Percentiles rank a stretch among this genome's conserved stretches.
Conservation (phyloP, 139 green algal species). For the Chlorella sorokiniana region DNA sequence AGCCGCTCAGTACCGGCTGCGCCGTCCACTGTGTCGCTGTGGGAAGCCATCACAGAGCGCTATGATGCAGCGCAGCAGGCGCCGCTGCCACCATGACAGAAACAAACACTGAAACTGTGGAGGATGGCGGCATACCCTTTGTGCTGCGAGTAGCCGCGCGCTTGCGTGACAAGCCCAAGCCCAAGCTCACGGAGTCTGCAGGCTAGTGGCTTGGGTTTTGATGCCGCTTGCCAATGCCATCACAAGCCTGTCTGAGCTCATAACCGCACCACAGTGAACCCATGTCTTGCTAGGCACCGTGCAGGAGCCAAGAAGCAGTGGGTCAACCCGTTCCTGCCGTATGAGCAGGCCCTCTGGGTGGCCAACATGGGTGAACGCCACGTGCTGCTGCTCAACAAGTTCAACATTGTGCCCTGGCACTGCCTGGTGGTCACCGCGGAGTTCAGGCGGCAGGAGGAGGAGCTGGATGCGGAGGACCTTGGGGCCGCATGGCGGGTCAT, state of each 20-base stretch:
- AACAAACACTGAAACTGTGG: constrained; percentile 22
- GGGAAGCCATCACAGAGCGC: constrained; percentile 23
- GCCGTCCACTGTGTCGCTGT: neutral
- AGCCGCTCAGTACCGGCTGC: too few relatives aligned
- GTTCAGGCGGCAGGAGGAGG: constrained; percentile 74
- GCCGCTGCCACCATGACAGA: constrained; percentile 29
- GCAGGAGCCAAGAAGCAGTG: constrained; percentile 26
- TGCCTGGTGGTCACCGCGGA: constrained; percentile 72
- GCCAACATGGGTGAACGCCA: constrained; percentile 57
- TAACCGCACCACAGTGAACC: too few relatives aligned
- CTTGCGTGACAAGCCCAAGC: constrained; percentile 75
- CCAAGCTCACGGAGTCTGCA: too few relatives aligned
- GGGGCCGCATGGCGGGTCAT: constrained; percentile 61
- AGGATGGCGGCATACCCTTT: constrained; percentile 43
- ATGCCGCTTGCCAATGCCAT: too few relatives aligned
- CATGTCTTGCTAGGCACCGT: too few relatives aligned
- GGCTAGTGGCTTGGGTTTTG: too few relatives aligned
- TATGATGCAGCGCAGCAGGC: constrained; percentile 33
- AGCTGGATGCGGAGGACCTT: constrained; percentile 65
- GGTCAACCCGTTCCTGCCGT: constrained; percentile 85
- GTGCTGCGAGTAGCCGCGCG: constrained; percentile 68
- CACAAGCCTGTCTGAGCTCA: too few relatives aligned
- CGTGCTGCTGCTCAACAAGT: constrained; percentile 58
- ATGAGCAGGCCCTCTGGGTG: constrained; percentile 78
- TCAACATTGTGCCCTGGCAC: constrained; percentile 57